A percentile compares a stretch with the other conserved stretches of the same genome.
Evolutionary conservation across 495 filamentous ascomycete genomes (phyloP).

Genomic region (Penicillium coffeae): DNA sequence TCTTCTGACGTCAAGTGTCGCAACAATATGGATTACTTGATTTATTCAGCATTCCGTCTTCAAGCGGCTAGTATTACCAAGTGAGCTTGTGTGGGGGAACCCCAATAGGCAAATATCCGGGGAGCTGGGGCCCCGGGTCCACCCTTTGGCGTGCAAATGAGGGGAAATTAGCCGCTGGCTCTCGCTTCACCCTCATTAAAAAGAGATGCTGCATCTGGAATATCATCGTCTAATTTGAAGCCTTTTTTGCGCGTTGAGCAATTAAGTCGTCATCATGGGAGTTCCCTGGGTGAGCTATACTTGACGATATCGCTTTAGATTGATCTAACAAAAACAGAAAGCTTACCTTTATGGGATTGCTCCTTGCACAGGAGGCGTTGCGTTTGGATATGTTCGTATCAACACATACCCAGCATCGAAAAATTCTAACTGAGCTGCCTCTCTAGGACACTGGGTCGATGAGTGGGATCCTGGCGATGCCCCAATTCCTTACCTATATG

Average conservation of each 20-base stretch:
- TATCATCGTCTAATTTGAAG: too few species aligned
- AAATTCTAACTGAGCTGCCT: constrained; percentile 4
- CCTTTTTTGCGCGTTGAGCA: too few species aligned
- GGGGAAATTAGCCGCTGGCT: neutral
- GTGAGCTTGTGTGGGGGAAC: neutral
- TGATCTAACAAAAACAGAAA: constrained; percentile 11
- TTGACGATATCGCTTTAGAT: too few species aligned
- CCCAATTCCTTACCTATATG: constrained; percentile 22
- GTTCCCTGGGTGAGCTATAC: constrained; percentile 9
- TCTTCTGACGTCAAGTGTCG: too few species aligned
- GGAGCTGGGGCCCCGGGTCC: constrained; percentile 7
- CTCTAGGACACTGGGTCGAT: constrained; percentile 19
- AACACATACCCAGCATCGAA: neutral
- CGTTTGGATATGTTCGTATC: constrained; percentile 28
- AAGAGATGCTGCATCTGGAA: neutral
- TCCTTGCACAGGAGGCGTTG: constrained; percentile 27
- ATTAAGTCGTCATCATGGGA: constrained; percentile 6
- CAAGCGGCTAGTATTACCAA: constrained; percentile 4
- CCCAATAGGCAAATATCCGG: constrained; percentile 6
- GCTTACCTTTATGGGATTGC: constrained; percentile 30
- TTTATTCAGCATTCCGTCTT: too few species aligned
- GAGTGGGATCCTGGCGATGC: constrained; percentile 20
- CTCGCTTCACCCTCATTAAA: neutral
- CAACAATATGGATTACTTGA: too few species aligned
- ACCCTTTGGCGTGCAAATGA: neutral